These are phyloP conservation scores for Trametes cinnabarina DNA, from an alignment of 768 basidiomycete species.

Conservation along the genomic window DNA sequence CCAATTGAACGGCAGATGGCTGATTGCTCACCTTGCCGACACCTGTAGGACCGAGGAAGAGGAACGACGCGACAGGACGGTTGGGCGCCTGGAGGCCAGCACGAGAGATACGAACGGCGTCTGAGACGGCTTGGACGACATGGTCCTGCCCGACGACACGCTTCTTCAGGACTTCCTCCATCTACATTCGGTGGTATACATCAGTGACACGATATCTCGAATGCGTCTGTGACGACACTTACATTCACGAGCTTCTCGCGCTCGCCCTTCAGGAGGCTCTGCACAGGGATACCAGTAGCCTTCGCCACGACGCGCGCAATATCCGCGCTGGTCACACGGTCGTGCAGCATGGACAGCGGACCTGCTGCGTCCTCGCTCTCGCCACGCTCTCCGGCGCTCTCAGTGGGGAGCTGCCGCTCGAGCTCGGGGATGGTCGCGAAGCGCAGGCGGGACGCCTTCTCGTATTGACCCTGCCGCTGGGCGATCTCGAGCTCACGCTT, in stretches of 20 bases:
- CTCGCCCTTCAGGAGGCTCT: constrained; percentile 86
- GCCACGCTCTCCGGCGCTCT: constrained; percentile 36
- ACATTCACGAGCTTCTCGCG: constrained; percentile 87
- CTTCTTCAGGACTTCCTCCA: constrained; percentile 75
- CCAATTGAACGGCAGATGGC: background rate
- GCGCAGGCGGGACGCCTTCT: constrained; percentile 77
- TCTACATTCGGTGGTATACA: constrained; percentile 42
- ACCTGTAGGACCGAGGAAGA: constrained; percentile 87
- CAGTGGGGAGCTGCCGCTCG: constrained; percentile 63
- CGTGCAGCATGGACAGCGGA: constrained; percentile 70
- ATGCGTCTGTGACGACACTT: constrained; percentile 34
- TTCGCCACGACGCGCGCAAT: constrained; percentile 87
- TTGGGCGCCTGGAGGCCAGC: constrained; percentile 88
- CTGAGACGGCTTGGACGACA: constrained; percentile 79
- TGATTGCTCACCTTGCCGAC: constrained; percentile 64
- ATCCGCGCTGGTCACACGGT: constrained; percentile 85
- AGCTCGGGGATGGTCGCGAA: constrained; percentile 85
- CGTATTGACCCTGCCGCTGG: constrained; percentile 85
- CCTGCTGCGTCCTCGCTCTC: constrained; percentile 48
- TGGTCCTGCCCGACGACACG: constrained; percentile 91
- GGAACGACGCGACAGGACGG: constrained; percentile 88
- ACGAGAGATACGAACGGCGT: constrained; percentile 90
- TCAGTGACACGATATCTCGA: background rate
- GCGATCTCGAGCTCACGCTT: constrained; percentile 86
- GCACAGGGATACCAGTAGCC: constrained; percentile 87